Evolutionary conservation across 495 filamentous ascomycete genomes (phyloP).

Genomic region (Hypomontagnella submonticulosa): DNA sequence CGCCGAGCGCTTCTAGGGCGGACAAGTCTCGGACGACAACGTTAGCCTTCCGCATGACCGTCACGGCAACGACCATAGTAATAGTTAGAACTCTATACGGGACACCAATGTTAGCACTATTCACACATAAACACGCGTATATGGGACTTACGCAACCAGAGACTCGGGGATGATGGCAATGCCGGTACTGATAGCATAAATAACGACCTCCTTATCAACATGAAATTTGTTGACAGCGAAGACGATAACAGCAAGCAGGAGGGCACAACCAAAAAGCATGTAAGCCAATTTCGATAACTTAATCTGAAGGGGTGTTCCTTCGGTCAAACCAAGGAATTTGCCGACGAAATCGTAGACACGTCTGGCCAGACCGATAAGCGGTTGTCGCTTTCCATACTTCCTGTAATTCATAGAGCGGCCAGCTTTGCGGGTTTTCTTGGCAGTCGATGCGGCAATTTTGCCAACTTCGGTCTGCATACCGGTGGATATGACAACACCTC

Average conservation of each 20-base stretch:
- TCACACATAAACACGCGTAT: background rate
- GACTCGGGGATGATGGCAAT: slow-evolving; percentile 80
- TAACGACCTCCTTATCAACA: slow-evolving; percentile 75
- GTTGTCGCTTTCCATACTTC: slow-evolving; percentile 68
- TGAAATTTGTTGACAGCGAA: slow-evolving; percentile 80
- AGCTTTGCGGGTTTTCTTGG: slow-evolving; percentile 68
- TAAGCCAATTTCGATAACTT: slow-evolving; percentile 83
- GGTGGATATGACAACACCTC: slow-evolving; percentile 73
- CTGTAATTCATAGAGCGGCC: slow-evolving; percentile 70
- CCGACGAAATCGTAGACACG: slow-evolving; percentile 72
- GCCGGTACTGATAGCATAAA: slow-evolving; percentile 81
- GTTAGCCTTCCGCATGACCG: slow-evolving; percentile 77
- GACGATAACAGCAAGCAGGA: slow-evolving; percentile 81
- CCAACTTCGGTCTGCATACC: slow-evolving; percentile 88
- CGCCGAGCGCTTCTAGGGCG: slow-evolving; percentile 83
- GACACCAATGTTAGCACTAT: slow-evolving; percentile 4
- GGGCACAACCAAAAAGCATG: slow-evolving; percentile 76
- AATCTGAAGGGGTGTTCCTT: slow-evolving; percentile 83
- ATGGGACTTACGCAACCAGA: slow-evolving; percentile 64
- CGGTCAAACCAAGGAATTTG: slow-evolving; percentile 78
- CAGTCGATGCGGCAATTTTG: slow-evolving; percentile 76
- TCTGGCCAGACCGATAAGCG: slow-evolving; percentile 65
- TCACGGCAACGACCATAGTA: slow-evolving; percentile 81
- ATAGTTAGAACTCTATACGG: slow-evolving; percentile 68
- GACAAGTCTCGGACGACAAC: slow-evolving; percentile 82